Evolutionary conservation across 345 rosid species (phyloP).

Genomic region (Boechera divaricarpa): DNA sequence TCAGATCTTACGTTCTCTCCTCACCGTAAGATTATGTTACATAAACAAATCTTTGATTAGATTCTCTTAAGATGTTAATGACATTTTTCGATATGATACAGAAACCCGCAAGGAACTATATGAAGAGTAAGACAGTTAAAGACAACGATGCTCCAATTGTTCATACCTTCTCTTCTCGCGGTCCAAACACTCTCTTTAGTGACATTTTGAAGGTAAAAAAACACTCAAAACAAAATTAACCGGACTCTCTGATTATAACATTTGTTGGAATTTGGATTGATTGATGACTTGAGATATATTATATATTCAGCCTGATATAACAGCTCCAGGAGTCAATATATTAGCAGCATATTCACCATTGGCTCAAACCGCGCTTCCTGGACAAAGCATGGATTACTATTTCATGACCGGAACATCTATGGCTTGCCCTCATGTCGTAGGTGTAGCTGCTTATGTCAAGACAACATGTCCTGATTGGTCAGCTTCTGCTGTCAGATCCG

Average conservation of each 20-base stretch:
- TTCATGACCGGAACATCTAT: conserved; percentile 68
- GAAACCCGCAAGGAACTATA: conserved; percentile 45
- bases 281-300: not conserved
- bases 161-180: conserved; percentile 57
- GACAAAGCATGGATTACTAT: conserved; percentile 39
- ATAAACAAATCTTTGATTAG: conserved; percentile 37
- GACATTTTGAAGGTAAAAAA: conserved; percentile 51
- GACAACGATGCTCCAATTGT: conserved; percentile 47
- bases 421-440: conserved; percentile 75
- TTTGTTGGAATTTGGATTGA: not conserved
- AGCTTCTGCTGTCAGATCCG: conserved; percentile 67
- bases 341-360: conserved; percentile 50
- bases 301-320: conserved; percentile 53
- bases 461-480: conserved; percentile 51
- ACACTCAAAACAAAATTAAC: not conserved
- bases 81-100: not conserved
- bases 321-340: conserved; percentile 52
- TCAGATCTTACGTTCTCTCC: conserved; percentile 45
- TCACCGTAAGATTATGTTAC: conserved; percentile 39
- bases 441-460: conserved; percentile 61
- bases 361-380: conserved; percentile 29
- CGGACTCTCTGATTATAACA: too few species aligned
- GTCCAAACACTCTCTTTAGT: conserved; percentile 51
- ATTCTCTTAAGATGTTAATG: not conserved
- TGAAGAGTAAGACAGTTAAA: conserved; percentile 46